Conservation (phyloP, 768 basidiomycete species). For the Dioszegia hungarica region DNA sequence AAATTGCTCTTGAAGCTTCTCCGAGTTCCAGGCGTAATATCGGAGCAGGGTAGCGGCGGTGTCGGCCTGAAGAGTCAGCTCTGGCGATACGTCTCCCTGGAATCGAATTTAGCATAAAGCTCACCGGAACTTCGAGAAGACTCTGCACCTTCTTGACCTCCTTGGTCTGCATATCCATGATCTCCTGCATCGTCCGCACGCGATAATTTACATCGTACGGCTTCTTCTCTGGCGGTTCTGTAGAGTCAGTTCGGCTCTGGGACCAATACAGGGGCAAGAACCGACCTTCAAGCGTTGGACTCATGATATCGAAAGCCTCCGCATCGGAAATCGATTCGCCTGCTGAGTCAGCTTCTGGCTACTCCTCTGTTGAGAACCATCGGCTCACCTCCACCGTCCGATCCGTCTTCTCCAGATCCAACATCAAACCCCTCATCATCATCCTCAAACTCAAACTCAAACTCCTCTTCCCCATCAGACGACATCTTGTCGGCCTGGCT, state of each 20-base stretch:
- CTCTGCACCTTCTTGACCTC: slow-evolving; percentile 83
- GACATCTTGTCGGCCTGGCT: slow-evolving; percentile 25
- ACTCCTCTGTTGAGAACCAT: too few species aligned
- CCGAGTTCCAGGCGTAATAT: slow-evolving; percentile 89
- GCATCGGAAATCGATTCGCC: slow-evolving; percentile 38
- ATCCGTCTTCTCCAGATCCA: too few species aligned
- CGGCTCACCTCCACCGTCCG: too few species aligned
- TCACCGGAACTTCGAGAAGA: slow-evolving; percentile 82
- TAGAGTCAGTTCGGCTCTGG: not conserved
- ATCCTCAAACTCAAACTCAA: slow-evolving; percentile 21
- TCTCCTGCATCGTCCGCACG: slow-evolving; percentile 63
- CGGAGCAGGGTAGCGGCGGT: slow-evolving; percentile 74
- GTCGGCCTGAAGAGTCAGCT: slow-evolving; percentile 53
- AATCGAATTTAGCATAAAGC: slow-evolving; percentile 47
- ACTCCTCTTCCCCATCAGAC: slow-evolving; percentile 29
- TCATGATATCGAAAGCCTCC: slow-evolving; percentile 37
- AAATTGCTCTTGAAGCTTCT: slow-evolving; percentile 90
- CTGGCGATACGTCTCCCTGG: too few species aligned
- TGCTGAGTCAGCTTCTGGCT: slow-evolving; percentile 5
- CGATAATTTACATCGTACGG: slow-evolving; percentile 80
- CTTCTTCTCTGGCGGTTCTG: slow-evolving; percentile 39
- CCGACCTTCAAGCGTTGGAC: slow-evolving; percentile 42
- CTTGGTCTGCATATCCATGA: slow-evolving; percentile 70
- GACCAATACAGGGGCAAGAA: not conserved
- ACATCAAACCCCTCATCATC: slow-evolving; percentile 25